A percentile compares a stretch with the other conserved stretches of the same genome.
These are phyloP conservation scores for Umbelopsis isabellina DNA, from an alignment of 192 early-diverging fungal genomes.

Conservation along the genomic window DNA sequence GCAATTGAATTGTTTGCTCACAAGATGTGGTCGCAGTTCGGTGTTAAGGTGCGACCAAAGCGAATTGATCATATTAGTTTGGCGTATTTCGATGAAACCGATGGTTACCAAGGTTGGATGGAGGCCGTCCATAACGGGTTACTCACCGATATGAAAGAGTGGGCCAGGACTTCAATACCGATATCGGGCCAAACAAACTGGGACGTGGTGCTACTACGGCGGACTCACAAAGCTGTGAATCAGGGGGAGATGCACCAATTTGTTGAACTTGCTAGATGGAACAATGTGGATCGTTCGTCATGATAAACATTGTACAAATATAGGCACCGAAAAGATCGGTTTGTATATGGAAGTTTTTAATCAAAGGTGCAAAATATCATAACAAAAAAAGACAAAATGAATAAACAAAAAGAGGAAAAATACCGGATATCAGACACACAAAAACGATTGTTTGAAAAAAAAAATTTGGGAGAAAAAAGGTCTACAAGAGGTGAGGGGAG, in stretches of 20 bases:
- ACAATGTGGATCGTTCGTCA: background rate
- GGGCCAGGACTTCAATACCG: background rate
- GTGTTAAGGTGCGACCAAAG: conserved; percentile 6
- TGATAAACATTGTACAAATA: too few species aligned
- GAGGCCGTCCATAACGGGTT: background rate
- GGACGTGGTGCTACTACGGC: background rate
- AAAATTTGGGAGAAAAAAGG: background rate
- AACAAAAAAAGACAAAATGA: background rate
- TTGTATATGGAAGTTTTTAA: background rate
- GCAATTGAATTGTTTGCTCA: conserved; percentile 16
- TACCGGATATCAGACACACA: background rate
- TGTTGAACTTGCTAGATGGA: background rate
- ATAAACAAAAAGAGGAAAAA: background rate
- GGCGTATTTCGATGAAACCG: background rate
- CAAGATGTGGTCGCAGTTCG: conserved; percentile 4
- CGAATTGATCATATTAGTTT: conserved; percentile 14
- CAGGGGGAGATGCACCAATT: conserved; percentile 7
- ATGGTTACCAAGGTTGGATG: background rate
- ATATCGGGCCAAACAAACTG: background rate
- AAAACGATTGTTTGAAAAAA: too few species aligned
- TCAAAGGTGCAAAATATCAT: background rate
- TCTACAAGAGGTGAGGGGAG: background rate
- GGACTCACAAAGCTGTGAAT: background rate
- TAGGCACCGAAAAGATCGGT: too few species aligned
- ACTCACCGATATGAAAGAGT: background rate